phyloP scores from a whole-genome alignment of 2,329 filamentous ascomycete genomes.

The Penicillium rolfsii region DNA sequence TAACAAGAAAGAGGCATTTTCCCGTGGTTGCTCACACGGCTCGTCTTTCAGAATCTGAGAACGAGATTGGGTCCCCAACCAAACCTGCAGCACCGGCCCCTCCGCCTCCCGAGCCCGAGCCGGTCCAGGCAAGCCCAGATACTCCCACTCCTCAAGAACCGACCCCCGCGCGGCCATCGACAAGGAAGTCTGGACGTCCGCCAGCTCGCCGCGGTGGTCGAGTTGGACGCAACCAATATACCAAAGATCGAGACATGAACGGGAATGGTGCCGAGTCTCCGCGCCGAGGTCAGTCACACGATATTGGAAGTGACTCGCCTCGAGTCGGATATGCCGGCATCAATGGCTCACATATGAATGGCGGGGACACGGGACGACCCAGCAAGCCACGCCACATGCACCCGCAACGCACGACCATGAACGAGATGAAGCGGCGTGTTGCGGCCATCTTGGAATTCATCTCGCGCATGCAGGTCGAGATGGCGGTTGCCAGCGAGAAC shows the following conservation, averaged over 20 bases:
- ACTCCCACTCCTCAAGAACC: slow-evolving; percentile 45
- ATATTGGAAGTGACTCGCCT: slow-evolving; percentile 45
- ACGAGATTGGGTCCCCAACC: slow-evolving; percentile 63
- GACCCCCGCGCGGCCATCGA: slow-evolving; percentile 45
- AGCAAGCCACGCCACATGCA: slow-evolving; percentile 64
- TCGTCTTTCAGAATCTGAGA: slow-evolving; percentile 66
- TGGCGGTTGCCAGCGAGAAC: slow-evolving; percentile 64
- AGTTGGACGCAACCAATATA: slow-evolving; percentile 78
- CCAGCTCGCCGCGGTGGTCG: slow-evolving; percentile 68
- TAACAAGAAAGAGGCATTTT: not conserved
- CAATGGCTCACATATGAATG: slow-evolving; percentile 57
- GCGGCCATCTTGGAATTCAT: slow-evolving; percentile 88
- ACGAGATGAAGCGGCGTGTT: slow-evolving; percentile 83
- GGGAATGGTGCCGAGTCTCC: slow-evolving; percentile 52
- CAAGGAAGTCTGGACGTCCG: slow-evolving; percentile 65
- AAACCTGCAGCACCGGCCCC: slow-evolving; percentile 38
- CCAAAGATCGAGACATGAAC: slow-evolving; percentile 70
- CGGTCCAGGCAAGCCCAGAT: slow-evolving; percentile 48
- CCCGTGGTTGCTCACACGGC: slow-evolving; percentile 40
- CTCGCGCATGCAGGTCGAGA: slow-evolving; percentile 81
- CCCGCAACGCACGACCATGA: slow-evolving; percentile 70
- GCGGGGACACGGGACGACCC: slow-evolving; percentile 59
- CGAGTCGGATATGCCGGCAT: slow-evolving; percentile 35
- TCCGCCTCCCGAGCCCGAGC: slow-evolving; percentile 42
- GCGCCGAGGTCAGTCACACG: slow-evolving; percentile 46